Evolutionary conservation across 495 filamentous ascomycete species (phyloP).

Genomic region (Tuber aestivum): DNA sequence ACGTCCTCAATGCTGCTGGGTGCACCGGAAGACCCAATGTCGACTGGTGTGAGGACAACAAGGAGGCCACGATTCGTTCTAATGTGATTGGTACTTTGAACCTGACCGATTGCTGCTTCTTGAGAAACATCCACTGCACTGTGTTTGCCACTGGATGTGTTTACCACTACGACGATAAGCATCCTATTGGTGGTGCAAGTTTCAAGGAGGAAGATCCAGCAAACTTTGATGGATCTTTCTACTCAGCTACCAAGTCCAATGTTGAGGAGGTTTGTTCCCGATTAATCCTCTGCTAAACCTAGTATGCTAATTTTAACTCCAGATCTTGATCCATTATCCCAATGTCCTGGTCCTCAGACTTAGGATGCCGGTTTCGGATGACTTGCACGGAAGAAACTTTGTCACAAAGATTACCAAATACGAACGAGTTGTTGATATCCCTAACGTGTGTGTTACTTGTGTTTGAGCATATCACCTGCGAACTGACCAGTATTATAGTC

Average conservation of each 20-base stretch:
- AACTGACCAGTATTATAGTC: slow-evolving; percentile 40
- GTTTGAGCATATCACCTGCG: neutral
- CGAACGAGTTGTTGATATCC: slow-evolving; percentile 58
- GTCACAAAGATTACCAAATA: slow-evolving; percentile 64
- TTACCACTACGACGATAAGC: slow-evolving; percentile 56
- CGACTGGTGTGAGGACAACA: slow-evolving; percentile 66
- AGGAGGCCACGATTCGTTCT: slow-evolving; percentile 57
- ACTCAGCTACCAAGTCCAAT: slow-evolving; percentile 59
- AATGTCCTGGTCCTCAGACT: slow-evolving; percentile 58
- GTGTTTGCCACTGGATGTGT: slow-evolving; percentile 63
- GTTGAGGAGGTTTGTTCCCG: slow-evolving; percentile 54
- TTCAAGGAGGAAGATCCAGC: slow-evolving; percentile 58
- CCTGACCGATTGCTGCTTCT: slow-evolving; percentile 55
- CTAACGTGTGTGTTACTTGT: slow-evolving; percentile 45
- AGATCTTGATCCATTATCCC: slow-evolving; percentile 57
- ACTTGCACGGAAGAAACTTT: slow-evolving; percentile 60
- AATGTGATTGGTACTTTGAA: slow-evolving; percentile 61
- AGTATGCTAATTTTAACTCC: slow-evolving; percentile 15
- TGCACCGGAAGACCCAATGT: slow-evolving; percentile 64
- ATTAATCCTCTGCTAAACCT: slow-evolving; percentile 13
- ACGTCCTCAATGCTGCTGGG: slow-evolving; percentile 60
- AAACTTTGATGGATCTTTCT: slow-evolving; percentile 62
- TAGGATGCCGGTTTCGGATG: slow-evolving; percentile 64
- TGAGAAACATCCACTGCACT: slow-evolving; percentile 55
- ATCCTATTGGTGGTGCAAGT: slow-evolving; percentile 55